Base-by-base conservation (phyloP, 768 basidiomycete genomes). In the Russula dissimulans region DNA sequence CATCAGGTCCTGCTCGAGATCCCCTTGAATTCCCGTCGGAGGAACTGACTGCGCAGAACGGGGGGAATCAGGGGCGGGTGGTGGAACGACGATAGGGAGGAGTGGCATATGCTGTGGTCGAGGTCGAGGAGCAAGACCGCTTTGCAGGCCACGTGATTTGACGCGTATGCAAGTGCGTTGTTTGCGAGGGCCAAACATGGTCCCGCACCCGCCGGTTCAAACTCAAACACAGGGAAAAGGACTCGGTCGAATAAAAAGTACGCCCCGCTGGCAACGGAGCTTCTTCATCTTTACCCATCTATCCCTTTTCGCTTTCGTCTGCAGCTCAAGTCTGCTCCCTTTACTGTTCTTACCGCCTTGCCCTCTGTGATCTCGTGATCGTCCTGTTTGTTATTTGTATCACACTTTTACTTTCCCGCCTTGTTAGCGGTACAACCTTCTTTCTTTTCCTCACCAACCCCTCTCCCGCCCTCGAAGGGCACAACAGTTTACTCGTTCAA, bases 1-100 rank as follows among this genome's bases (percentile, higher is more conserved):
- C 29, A 89, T 74, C 2, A 91, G 70, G 70, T 91, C 89, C 18
- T 86, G 72, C 68, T 91, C 89, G 17, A 90, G 70, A 66, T 90
- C 87, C 8, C 89, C 89, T 65, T 89, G 86, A 1, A 73, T 36
- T 0, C 89, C 87, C 2, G 76, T 67, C 7, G 89, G 89, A 0
- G 85, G 77, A 34, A 87, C 86, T 17, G 87, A 88, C 69, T 88
- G 82, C 0, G 86, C 87, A 43, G 86, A 77, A 49, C 87, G 79
- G 1, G 88, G 87, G 49, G 88, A 73, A 68, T 86, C 84, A 15
- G 83, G 81, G 12, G 81, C 82, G 1, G 67, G 66, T 41, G 71
- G 67, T 43, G 66, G 62, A 14, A 52, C 56, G n/a, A 41, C 14
- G 48, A 61, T 52, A 1, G 55, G 55, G 36, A 57, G 22, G 51